These are phyloP conservation scores for Spinellus fusiger DNA, from an alignment of 192 early-diverging fungal genomes.

Conservation along the genomic window DNA sequence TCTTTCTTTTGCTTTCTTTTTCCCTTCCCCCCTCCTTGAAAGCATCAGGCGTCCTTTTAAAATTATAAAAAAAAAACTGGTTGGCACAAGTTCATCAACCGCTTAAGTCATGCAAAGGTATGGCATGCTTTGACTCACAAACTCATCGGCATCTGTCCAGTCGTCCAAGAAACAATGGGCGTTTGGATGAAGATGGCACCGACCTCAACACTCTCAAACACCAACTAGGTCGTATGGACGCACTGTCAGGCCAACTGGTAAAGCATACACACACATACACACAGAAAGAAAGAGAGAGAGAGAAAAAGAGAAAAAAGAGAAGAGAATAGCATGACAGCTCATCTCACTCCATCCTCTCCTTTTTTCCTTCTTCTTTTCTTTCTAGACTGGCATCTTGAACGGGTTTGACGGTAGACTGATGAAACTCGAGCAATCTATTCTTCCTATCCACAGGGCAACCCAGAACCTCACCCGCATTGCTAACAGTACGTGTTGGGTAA, in stretches of 20 bases:
- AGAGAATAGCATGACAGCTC: too few relatives aligned
- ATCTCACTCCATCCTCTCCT: too few relatives aligned
- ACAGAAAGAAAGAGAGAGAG: too few relatives aligned
- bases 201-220: slow-evolving; percentile 30
- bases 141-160: not conserved
- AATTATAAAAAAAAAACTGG: too few relatives aligned
- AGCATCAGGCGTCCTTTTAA: not conserved
- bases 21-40: not conserved
- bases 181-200: slow-evolving; percentile 34
- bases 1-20: slow-evolving; percentile 2
- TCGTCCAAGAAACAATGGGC: slow-evolving; percentile 1
- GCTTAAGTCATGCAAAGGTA: too few relatives aligned
- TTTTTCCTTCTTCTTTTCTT: not conserved
- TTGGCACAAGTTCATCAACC: too few relatives aligned
- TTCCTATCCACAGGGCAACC: slow-evolving; percentile 76
- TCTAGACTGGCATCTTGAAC: slow-evolving; percentile 60
- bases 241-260: slow-evolving; percentile 35
- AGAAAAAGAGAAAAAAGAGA: too few relatives aligned
- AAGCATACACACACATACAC: too few relatives aligned
- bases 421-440: slow-evolving; percentile 66
- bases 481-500: slow-evolving; percentile 51
- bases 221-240: slow-evolving; percentile 33
- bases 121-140: not conserved
- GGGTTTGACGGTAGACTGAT: slow-evolving; percentile 71
- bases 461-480: slow-evolving; percentile 64